phyloP scores from a whole-genome alignment of 2,329 filamentous ascomycete species.

The Shiraia bambusicola region DNA sequence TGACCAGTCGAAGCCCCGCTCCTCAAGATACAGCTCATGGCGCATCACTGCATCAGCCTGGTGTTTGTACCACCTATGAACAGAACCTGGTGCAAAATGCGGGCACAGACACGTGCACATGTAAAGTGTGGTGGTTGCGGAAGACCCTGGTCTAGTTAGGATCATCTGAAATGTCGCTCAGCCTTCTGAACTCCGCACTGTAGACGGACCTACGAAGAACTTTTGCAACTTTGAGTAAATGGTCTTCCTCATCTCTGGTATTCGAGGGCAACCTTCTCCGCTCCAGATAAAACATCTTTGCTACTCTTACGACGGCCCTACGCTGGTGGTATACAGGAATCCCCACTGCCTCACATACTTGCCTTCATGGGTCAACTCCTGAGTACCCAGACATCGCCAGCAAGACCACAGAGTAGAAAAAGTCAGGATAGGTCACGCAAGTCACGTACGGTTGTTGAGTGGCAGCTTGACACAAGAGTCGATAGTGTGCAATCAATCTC shows the following conservation, averaged over 20 bases:
- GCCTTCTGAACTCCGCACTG: conserved; percentile 4
- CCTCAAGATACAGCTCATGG: conserved; percentile 2
- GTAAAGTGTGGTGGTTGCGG: background rate
- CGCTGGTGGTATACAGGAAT: no score
- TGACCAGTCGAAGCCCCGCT: conserved; percentile 12
- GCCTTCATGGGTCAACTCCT: conserved; percentile 10
- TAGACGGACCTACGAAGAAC: conserved; percentile 1
- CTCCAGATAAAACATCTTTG: background rate
- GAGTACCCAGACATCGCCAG: conserved; percentile 2
- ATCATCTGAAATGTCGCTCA: background rate
- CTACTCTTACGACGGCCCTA: background rate
- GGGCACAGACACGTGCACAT: conserved; percentile 1
- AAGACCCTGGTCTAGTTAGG: background rate
- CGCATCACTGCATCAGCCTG: conserved; percentile 4
- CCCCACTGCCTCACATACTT: background rate
- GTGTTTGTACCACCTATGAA: background rate
- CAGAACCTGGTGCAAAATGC: background rate
- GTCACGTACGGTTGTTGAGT: background rate
- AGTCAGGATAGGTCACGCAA: background rate
- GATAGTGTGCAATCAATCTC: background rate
- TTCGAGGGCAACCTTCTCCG: background rate
- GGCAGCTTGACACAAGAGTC: background rate
- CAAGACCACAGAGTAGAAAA: background rate
- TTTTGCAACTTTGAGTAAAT: background rate
- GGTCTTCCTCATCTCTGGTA: background rate